A percentile compares a stretch with the other conserved stretches of the same genome.
Evolutionary conservation across 2,329 filamentous ascomycete species (phyloP).

Genomic region (Alternaria longipes): DNA sequence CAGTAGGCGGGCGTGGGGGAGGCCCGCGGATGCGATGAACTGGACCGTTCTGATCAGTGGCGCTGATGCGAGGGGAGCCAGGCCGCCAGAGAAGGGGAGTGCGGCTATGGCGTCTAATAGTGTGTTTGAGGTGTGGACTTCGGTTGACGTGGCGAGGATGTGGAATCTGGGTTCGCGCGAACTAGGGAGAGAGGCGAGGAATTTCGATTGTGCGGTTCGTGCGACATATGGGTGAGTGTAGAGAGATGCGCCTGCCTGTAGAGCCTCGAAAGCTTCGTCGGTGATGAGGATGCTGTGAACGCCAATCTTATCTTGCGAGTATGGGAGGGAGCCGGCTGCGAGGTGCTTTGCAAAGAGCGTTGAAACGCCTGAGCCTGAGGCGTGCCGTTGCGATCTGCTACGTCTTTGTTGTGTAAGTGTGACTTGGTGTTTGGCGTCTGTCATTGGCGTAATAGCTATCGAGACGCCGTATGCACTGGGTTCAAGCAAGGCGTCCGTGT

Average conservation of each 20-base stretch:
- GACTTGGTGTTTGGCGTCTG: conserved; percentile 31
- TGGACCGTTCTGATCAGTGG: conserved; percentile 35
- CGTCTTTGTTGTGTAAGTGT: conserved; percentile 37
- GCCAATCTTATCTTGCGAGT: conserved; percentile 26
- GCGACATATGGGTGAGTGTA: conserved; percentile 18
- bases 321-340: conserved; percentile 43
- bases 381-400: conserved; percentile 32
- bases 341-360: conserved; percentile 46
- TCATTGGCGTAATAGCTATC: conserved; percentile 18
- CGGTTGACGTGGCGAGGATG: conserved; percentile 26
- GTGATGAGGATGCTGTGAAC: conserved; percentile 40
- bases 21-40: conserved; percentile 41
- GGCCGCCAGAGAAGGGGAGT: conserved; percentile 41
- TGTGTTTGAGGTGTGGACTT: conserved; percentile 23
- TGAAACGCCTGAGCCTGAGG: conserved; percentile 39
- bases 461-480: conserved; percentile 43
- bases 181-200: conserved; percentile 36
- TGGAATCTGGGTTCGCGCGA: conserved; percentile 31
- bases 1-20: conserved; percentile 41
- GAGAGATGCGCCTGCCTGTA: conserved; percentile 31
- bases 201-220: conserved; percentile 23
- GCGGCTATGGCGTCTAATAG: conserved; percentile 40
- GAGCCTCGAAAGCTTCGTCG: conserved; percentile 26
- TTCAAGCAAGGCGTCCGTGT: conserved; percentile 10
- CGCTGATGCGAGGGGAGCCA: conserved; percentile 35